Evolutionary conservation across 495 filamentous ascomycete genomes (phyloP), one percentile per base, ranked within the genome.

Genomic region (Aspergillus haitiensis): DNA sequence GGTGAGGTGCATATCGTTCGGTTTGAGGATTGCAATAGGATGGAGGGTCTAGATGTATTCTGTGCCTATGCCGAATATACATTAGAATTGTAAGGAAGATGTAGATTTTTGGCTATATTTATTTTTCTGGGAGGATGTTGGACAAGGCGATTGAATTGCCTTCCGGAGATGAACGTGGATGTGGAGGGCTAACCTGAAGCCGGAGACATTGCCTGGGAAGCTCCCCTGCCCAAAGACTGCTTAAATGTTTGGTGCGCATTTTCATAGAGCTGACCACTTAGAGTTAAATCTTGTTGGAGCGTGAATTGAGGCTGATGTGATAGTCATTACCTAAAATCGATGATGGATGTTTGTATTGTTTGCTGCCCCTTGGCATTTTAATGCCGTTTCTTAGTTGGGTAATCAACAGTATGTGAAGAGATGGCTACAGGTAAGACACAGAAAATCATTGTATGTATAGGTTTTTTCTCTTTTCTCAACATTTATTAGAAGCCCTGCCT

Each of bases 311-410:
- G 44, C 21, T 16, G n/a, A 16, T 18, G 16, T 18, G 45, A 48
- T 48, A 9, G 18, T 51, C 8, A 51, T 51, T 32, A 15, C 27
- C 39, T 47, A 48, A 47, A 33, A n/a, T 52, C 33, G 56, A 52
- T 45, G 34, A 18, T 18, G 36, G 42, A 37, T 46, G 72, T 74
- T 74, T 74, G 70, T 67, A 72, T 46, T 68, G 72, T 74, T 74
- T 73, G 71, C 37, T 21, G 15, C 13, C 3, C 2, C 8, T 10
- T 7, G 12, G 8, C 16, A 31, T 15, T 52, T 15, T 7, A 54
- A 33, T 11, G 39, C 32, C 37, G 21, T 46, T 34, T 50, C 33
- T 6, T 42, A 16, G 50, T 58, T 50, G 45, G 55, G 39, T 42
- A 42, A 12, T 13, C 8, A 40, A 40, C 13, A 10, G 8, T 4